Evolutionary conservation across 2,329 filamentous ascomycete genomes (phyloP), one percentile per base, ranked within the genome.

Genomic region (Gyromitra esculenta): DNA sequence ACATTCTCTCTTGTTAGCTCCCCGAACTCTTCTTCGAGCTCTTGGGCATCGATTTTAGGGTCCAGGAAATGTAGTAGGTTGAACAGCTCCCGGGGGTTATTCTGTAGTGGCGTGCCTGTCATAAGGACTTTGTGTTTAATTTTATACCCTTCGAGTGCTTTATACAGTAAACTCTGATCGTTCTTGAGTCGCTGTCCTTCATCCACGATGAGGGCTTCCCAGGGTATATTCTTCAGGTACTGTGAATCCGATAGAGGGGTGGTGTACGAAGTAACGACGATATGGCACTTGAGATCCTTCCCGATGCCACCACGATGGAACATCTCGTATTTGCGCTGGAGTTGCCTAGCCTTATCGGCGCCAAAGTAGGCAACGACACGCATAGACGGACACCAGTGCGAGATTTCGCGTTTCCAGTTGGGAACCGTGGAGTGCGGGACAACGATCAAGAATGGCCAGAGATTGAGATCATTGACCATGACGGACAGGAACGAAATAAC

Each of bases 141-240:
- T 81, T 88, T 91, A 86, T 98, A 98, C 78, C 94, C 90, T 39
- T 95, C 94, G 79, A 99, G 93, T 4, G 96, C 98, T 79, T 91
- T 93, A 84, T 93, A 97, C 80, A 99, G 88, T 85, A 99, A 98
- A 8, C 96, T 98, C 81, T 96, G 91, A 31, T 93, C 88, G 84
- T 99, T 99, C 89, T 99, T 99, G 94, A 99, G 98, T 83, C 96
- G 93, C 84, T 99, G 96, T 85, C 96, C 96, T 86, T 99, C 96
- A 82, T 99, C 96, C 80, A 99, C 96, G 81, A 99, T 98, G 94
- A 99, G 97, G 85, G 99, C 96, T 81, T 97, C 91, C 96, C 96
- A 99, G 85, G 97, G 98, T 85, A 99, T 95, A 87, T 97, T 98
- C 87, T 93, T 96, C 9, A 99, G 86, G 80, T 99, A 88, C 0